phyloP scores from a whole-genome alignment of 75 land plant species.

The Pinus taeda region DNA sequence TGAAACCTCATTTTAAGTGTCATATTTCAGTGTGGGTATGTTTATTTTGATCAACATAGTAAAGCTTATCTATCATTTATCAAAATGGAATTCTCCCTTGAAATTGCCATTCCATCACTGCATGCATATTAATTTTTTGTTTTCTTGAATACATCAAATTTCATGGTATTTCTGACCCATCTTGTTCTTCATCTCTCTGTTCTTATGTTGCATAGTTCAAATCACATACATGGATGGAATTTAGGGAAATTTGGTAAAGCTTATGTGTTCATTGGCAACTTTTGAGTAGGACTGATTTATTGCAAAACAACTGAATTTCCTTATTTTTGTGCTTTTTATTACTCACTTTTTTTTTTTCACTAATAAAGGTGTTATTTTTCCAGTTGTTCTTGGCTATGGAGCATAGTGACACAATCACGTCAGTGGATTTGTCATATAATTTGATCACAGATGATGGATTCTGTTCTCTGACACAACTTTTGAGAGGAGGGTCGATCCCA shows the following conservation, averaged over 20 bases:
- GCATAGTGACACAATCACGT: conserved; percentile 30
- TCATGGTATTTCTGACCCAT: not conserved
- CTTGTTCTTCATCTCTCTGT: not conserved
- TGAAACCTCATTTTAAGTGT: not conserved
- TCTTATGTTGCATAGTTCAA: not conserved
- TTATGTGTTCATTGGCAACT: not conserved
- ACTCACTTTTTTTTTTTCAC: not conserved
- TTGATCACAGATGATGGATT: conserved; percentile 31
- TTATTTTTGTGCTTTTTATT: not conserved
- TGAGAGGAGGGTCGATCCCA: conserved; percentile 24
- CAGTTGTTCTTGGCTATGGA: conserved; percentile 34
- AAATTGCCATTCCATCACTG: not conserved
- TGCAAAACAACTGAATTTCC: not conserved
- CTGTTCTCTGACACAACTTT: conserved; percentile 22
- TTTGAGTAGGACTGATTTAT: not conserved
- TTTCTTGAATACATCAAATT: too few species aligned
- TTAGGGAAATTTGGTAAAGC: not conserved
- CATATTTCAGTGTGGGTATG: not conserved
- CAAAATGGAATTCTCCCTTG: not conserved
- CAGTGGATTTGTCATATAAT: conserved; percentile 33
- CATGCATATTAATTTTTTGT: not conserved
- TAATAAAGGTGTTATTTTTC: not conserved
- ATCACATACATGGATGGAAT: not conserved
- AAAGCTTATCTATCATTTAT: not conserved
- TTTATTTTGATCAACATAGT: not conserved